phyloP scores from a whole-genome alignment of 1,139 yeast genomes.

The Blastobotrys ciferrii region DNA sequence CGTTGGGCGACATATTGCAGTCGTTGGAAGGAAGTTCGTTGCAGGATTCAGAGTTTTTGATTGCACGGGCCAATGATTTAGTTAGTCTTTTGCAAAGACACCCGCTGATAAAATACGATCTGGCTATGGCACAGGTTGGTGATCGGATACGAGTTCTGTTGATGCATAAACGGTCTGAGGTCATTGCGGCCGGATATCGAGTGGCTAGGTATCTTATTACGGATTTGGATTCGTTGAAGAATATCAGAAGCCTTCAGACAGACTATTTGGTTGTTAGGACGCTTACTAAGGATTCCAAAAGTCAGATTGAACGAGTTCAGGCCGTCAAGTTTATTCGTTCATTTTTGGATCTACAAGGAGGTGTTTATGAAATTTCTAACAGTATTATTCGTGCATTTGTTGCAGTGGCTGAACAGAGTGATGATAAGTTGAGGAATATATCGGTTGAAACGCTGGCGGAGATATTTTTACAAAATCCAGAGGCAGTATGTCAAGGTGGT shows the following conservation, averaged over 20 bases:
- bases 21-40: slow-evolving; percentile 44
- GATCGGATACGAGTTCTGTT: slow-evolving; percentile 60
- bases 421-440: slow-evolving; percentile 54
- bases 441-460: slow-evolving; percentile 75
- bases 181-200: slow-evolving; percentile 73
- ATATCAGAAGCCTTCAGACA: slow-evolving; percentile 48
- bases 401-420: slow-evolving; percentile 63
- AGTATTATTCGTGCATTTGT: slow-evolving; percentile 73
- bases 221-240: slow-evolving; percentile 49
- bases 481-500: slow-evolving; percentile 57
- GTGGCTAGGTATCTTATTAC: slow-evolving; percentile 64
- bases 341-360: slow-evolving; percentile 57
- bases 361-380: slow-evolving; percentile 54
- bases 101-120: slow-evolving; percentile 63
- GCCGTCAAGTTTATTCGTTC: slow-evolving; percentile 71
- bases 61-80: slow-evolving; percentile 62
- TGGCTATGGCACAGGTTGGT: slow-evolving; percentile 61
- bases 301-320: slow-evolving; percentile 68
- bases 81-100: slow-evolving; percentile 55
- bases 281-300: slow-evolving; percentile 53
- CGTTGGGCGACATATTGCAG: slow-evolving; percentile 49
- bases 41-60: slow-evolving; percentile 48
- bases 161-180: slow-evolving; percentile 56
- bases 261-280: slow-evolving; percentile 66
- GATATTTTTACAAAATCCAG: slow-evolving; percentile 59